Base-by-base conservation (phyloP, 2,329 filamentous ascomycete species). In the Fusarium abutilonis region DNA sequence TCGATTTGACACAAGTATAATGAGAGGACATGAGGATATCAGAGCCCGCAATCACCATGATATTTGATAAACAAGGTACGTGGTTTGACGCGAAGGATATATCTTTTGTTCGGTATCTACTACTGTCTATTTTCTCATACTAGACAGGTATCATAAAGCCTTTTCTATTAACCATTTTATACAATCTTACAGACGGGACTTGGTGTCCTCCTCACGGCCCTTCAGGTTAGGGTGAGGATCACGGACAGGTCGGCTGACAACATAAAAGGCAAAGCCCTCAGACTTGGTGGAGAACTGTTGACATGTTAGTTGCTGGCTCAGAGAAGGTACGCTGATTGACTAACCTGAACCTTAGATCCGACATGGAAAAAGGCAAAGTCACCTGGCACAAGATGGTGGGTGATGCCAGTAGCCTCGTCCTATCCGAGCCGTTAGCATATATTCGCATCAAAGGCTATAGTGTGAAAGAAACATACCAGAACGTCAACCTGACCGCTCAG, bases 351-450 rank as follows among this genome's bases (percentile, higher is more conserved):
- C 51, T 69, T 69, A 45, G 67, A 69, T 21, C 64, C 67, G 19
- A 69, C 67, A 7, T 69, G 63, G 60, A 69, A 69, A 41, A 69
- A 69, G 9, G 67, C 67, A 50, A 69, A 69, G 44, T 69, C 67
- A 10, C 67, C 64, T 0, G 55, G 51, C 2, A 62, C 55, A 7
- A 70, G 60, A 17, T 67, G 67, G 15, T 69, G 67, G 3, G 67
- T 69, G 31, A 69, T 56, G 1, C 67, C 67, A 13, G 67, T 69
- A n/a, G 67, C 67, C 46, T 68, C 67, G 4, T 69, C 67, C 66
- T 69, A 19, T 9, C 7, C n/a, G 3, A 4, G 1, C 3, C 1
- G 11, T 69, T 4, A 65, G 23, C 13, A 31, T 17, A 4, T 0
- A 9, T 4, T 4, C 4, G 15, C 3, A 3, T 15, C 2, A 9